Evolutionary conservation across 371 early-diverging fungal genomes (phyloP).

Genomic region (Coemansia linderi): DNA sequence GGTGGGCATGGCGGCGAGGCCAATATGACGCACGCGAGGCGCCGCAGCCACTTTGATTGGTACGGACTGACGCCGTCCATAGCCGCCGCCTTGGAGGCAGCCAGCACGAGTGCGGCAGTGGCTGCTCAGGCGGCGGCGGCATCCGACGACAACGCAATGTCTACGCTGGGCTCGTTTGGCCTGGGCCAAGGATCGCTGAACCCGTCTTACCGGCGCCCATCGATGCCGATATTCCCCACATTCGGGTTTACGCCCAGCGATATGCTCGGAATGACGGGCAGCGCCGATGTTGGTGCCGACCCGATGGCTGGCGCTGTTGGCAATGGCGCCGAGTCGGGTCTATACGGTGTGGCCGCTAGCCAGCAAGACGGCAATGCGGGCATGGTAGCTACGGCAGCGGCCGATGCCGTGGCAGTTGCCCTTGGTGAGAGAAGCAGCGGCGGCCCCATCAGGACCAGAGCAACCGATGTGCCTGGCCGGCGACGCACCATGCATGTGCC

Average conservation of each 20-base stretch:
- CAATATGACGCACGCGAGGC: slow-evolving; percentile 34
- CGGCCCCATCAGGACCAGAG: not conserved
- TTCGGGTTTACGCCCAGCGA: slow-evolving; percentile 31
- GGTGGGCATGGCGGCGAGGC: not conserved
- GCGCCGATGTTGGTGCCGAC: slow-evolving; percentile 5
- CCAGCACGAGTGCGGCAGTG: slow-evolving; percentile 19
- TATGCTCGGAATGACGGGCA: slow-evolving; percentile 23
- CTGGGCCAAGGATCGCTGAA: slow-evolving; percentile 9
- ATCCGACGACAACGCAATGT: slow-evolving; percentile 11
- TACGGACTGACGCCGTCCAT: slow-evolving; percentile 51
- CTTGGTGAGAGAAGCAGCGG: slow-evolving; percentile 18
- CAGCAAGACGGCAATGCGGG: slow-evolving; percentile 7
- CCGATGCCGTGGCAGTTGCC: slow-evolving; percentile 33
- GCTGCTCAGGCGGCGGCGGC: slow-evolving; percentile 18
- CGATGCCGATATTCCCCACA: slow-evolving; percentile 49
- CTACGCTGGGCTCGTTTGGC: slow-evolving; percentile 31
- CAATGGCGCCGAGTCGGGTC: not conserved
- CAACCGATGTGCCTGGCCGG: slow-evolving; percentile 14
- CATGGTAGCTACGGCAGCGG: slow-evolving; percentile 28
- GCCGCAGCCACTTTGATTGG: slow-evolving; percentile 53
- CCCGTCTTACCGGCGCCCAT: slow-evolving; percentile 45
- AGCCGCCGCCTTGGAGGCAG: slow-evolving; percentile 39
- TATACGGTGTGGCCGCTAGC: slow-evolving; percentile 5
- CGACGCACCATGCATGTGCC: slow-evolving; percentile 52
- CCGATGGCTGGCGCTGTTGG: not conserved